Evolutionary conservation across 164 flowering plant genomes (phyloP), one percentile per base, ranked within the genome.

Genomic region (Liquidambar formosana): DNA sequence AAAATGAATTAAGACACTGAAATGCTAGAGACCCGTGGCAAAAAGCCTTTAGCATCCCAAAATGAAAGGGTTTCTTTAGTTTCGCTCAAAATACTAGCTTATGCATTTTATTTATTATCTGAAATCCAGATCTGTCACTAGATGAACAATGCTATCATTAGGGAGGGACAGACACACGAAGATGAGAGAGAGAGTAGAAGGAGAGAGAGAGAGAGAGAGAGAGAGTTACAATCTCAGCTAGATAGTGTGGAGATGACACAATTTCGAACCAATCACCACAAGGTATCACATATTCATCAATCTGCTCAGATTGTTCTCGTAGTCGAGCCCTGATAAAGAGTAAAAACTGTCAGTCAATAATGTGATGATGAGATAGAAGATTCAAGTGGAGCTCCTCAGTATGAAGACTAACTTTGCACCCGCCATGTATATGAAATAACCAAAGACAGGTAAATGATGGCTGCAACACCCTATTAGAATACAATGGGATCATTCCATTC

Each of bases 221-320:
- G 71, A 54, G 66, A 64, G 47, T 81, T 84, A 93, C 99, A 44
- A 93, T 88, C 77, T 95, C 97, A 45, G 99, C 96, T 27, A 93
- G 77, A 68, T 93, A 95, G 79, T 95, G 97, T 19, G 99, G 94
- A 75, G 85, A 83, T 14, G 97, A 95, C 64, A 91, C 99, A 57
- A 80, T 25, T 61, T 90, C 84, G 63, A 95, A 95, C 97, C 97
- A 95, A 79, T 93, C 97, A 33, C 99, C 96, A 66, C 67, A 73
- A 51, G 97, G 99, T 65, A 90, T 90, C 62, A 65, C 78, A 77
- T 93, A 91, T 44, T 84, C 88, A 26, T 85, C 73, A 22, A 15
- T 58, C 61, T 83, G 70, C 43, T 77, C 83, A 16, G 22, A 21
- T 8, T 67, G 73, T 59, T 81, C 80, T 43, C 97, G 79, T 38